These are phyloP conservation scores for Oryza meyeriana DNA, from an alignment of 176 grass and related monocot genomes.

Conservation along the genomic window DNA sequence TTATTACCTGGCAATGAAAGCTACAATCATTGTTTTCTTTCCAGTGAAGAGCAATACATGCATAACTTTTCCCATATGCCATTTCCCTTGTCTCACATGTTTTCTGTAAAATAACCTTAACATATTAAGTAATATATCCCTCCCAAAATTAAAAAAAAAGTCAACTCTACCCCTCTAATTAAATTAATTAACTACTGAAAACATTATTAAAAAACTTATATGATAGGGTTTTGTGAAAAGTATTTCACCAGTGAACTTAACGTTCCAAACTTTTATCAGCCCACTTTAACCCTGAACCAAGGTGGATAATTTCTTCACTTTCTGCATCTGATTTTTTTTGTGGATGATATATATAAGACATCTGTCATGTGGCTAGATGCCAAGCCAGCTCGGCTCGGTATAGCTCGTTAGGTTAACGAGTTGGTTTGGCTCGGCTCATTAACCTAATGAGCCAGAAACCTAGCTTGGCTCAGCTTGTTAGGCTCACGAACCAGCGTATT, in stretches of 20 bases:
- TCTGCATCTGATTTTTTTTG: neutral
- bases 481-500: too few relatives aligned
- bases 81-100: slow-evolving; percentile 15
- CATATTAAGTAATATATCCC: neutral
- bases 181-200: neutral
- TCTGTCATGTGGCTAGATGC: too few relatives aligned
- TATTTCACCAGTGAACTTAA: neutral
- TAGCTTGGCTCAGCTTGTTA: too few relatives aligned
- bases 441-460: too few relatives aligned
- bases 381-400: too few relatives aligned
- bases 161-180: neutral
- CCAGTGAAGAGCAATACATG: slow-evolving; percentile 17
- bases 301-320: neutral
- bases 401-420: too few relatives aligned
- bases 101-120: neutral
- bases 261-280: neutral
- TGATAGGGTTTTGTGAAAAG: neutral
- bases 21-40: slow-evolving; percentile 35
- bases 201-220: neutral
- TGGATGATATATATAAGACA: neutral
- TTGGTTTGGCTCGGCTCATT: too few relatives aligned
- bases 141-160: neutral
- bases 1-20: neutral
- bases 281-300: neutral
- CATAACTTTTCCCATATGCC: neutral